These are phyloP conservation scores for Chrysophaeum taylorii DNA, from an alignment of 352 stramenopile genomes.

Conservation along the genomic window DNA sequence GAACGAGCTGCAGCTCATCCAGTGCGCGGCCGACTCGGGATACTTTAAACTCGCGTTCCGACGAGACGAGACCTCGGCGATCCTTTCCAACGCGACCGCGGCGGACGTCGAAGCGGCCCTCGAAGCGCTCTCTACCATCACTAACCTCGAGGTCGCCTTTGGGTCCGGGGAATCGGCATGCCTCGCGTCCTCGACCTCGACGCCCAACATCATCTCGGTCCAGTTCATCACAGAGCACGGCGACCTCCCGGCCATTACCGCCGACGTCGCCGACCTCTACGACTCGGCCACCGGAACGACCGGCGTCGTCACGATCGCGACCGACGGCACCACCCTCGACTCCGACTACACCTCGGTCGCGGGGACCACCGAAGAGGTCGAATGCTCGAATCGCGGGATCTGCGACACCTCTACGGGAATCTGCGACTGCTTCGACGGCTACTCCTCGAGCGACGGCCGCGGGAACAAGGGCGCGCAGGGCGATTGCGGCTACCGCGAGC, in stretches of 20 bases:
- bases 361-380: no score
- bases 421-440: conserved; percentile 73
- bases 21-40: conserved; percentile 53
- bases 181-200: conserved; percentile 36
- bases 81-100: conserved; percentile 50
- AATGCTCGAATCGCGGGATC: conserved; percentile 9
- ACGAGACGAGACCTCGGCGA: conserved; percentile 24
- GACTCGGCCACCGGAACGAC: no score
- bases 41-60: conserved; percentile 60
- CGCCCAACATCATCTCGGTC: conserved; percentile 18
- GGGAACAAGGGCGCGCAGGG: conserved; percentile 10
- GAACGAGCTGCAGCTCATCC: conserved; percentile 60
- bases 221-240: conserved; percentile 33
- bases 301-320: no score
- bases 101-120: conserved; percentile 46
- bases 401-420: conserved; percentile 60
- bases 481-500: no score
- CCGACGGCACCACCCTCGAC: no score
- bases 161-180: conserved; percentile 30
- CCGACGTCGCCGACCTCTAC: conserved; percentile 18
- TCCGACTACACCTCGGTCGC: conserved; percentile 24
- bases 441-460: conserved; percentile 62
- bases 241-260: conserved; percentile 29
- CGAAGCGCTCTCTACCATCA: conserved; percentile 43
- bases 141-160: conserved; percentile 47